Evolutionary conservation across 345 rosid genomes (phyloP).

Genomic region (Alliaria petiolata): DNA sequence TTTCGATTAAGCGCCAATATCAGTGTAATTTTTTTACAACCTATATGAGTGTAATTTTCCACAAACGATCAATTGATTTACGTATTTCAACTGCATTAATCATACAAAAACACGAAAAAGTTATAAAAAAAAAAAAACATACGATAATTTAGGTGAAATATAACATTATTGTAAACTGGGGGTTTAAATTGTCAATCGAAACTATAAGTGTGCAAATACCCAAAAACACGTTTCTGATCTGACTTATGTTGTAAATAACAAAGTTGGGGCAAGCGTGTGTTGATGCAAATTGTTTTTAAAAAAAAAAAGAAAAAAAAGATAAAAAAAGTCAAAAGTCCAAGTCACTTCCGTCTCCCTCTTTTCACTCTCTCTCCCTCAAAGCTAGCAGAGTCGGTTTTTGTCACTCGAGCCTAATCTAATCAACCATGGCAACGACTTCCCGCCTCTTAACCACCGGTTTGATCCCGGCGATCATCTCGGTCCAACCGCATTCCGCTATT

Average conservation of each 20-base stretch:
- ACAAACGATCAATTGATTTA: no score
- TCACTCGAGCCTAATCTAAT: not conserved
- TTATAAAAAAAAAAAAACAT: no score
- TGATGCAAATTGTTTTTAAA: not conserved
- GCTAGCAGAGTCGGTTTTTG: not conserved
- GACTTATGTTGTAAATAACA: not conserved
- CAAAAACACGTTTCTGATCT: not conserved
- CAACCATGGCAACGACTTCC: constrained; percentile 48
- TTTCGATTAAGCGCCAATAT: not conserved
- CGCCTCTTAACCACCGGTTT: constrained; percentile 43
- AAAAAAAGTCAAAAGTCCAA: not conserved
- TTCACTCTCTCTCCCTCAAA: not conserved
- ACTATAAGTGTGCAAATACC: not conserved
- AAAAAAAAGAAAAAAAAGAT: not conserved
- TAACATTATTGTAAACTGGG: no score
- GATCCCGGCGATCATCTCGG: constrained; percentile 3
- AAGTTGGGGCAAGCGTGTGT: not conserved
- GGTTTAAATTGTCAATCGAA: not conserved
- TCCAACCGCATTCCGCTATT: constrained; percentile 20
- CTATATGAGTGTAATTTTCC: not conserved
- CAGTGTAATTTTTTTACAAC: no score
- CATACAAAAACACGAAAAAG: no score
- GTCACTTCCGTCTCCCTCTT: constrained; percentile 13
- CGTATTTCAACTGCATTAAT: not conserved
- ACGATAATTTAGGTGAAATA: not conserved